phyloP scores from a whole-genome alignment of 805 yeast genomes.

The Candida caryicola region DNA sequence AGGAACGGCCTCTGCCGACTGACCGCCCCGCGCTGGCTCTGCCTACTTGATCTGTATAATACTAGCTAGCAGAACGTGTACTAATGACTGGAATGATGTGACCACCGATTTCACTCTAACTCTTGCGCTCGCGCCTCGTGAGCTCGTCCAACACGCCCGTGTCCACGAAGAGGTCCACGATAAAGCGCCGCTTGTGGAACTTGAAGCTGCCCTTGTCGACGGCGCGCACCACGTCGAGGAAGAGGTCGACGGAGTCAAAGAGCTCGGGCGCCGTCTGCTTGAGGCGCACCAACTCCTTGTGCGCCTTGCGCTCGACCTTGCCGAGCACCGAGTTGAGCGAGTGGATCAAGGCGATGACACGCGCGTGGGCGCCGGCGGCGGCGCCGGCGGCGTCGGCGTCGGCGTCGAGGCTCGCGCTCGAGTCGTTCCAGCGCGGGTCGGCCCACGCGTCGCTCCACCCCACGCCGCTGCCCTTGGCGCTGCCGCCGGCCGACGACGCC shows the following conservation, averaged over 20 bases:
- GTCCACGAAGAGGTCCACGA: conserved; percentile 59
- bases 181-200: conserved; percentile 58
- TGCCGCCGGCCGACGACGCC: neutral
- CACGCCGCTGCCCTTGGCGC: neutral
- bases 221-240: conserved; percentile 48
- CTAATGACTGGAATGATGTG: neutral
- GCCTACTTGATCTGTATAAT: too few species aligned
- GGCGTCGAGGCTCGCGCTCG: conserved; percentile 3
- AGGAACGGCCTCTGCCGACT: too few species aligned
- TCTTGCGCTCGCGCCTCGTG: conserved; percentile 44
- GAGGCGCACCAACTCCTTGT: conserved; percentile 53
- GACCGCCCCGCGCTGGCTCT: too few species aligned
- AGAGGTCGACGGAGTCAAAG: conserved; percentile 56
- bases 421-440: conserved; percentile 5
- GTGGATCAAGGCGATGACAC: conserved; percentile 40
- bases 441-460: conserved; percentile 3
- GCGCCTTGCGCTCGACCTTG: conserved; percentile 51
- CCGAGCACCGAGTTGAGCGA: conserved; percentile 46
- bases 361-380: conserved; percentile 18
- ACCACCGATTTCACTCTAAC: neutral
- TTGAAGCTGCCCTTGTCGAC: conserved; percentile 60
- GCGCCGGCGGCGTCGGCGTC: conserved; percentile 5
- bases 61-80: too few species aligned
- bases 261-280: conserved; percentile 48
- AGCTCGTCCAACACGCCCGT: conserved; percentile 51